phyloP scores from a whole-genome alignment of 2,329 filamentous ascomycete genomes.

The Cadophora luteo-olivacea region DNA sequence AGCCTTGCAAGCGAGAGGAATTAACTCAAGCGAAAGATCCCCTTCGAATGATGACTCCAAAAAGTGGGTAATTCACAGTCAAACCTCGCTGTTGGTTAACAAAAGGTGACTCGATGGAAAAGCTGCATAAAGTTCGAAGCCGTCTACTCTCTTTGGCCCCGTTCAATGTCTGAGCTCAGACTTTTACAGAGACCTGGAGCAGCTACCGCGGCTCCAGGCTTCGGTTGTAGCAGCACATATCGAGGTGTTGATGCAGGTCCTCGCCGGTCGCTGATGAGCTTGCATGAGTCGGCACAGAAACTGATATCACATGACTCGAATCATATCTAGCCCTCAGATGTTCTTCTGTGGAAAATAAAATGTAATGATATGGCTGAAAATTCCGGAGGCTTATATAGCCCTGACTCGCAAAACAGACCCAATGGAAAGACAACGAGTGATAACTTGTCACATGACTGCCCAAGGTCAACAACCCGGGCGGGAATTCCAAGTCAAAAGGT shows the following conservation, averaged over 20 bases:
- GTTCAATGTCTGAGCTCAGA: slow-evolving; percentile 4
- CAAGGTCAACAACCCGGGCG: too few relatives aligned
- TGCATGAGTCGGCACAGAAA: not conserved
- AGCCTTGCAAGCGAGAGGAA: slow-evolving; percentile 2
- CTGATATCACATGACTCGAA: not conserved
- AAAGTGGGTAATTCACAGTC: slow-evolving; percentile 1
- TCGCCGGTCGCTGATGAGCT: not conserved
- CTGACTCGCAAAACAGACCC: too few relatives aligned
- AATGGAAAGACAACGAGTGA: too few relatives aligned
- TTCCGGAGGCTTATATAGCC: too few relatives aligned
- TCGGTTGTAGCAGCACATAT: not conserved
- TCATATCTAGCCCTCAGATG: too few relatives aligned
- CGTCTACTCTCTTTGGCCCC: not conserved
- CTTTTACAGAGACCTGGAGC: not conserved
- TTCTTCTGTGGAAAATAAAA: too few relatives aligned
- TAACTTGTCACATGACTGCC: too few relatives aligned
- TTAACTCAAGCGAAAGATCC: not conserved
- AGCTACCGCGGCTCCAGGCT: not conserved
- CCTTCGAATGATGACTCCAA: slow-evolving; percentile 10
- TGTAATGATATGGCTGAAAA: too few relatives aligned
- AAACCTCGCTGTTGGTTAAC: not conserved
- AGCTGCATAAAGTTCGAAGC: slow-evolving; percentile 10
- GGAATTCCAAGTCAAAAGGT: not conserved
- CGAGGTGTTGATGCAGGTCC: not conserved
- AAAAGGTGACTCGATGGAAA: slow-evolving; percentile 12